A percentile compares a stretch with the other conserved stretches of the same genome.
phyloP scores from a whole-genome alignment of 2,329 filamentous ascomycete genomes.

The Neonectria hederae region DNA sequence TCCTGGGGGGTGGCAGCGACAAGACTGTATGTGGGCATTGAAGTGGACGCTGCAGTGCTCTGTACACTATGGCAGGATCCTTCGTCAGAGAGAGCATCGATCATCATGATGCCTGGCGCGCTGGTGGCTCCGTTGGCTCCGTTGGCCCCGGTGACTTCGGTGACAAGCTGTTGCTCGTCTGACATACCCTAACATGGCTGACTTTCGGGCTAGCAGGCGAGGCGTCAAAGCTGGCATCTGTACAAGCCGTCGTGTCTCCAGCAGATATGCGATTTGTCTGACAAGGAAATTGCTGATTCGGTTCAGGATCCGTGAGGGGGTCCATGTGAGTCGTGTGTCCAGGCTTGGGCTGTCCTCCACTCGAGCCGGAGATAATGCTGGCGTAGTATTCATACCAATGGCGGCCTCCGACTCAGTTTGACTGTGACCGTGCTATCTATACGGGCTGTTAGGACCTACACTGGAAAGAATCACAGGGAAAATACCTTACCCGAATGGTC shows the following conservation, averaged over 20 bases:
- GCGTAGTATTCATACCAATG: constrained; percentile 11
- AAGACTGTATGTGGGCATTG: constrained; percentile 4
- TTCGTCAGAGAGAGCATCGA: constrained; percentile 14
- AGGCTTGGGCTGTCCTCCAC: too few species aligned
- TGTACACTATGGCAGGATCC: background rate
- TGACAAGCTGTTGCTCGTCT: constrained; percentile 15
- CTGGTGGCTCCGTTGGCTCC: too few species aligned
- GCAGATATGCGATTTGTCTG: too few species aligned
- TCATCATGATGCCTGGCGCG: constrained; percentile 7
- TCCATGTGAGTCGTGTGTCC: too few species aligned
- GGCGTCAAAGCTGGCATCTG: too few species aligned
- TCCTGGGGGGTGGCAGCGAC: background rate
- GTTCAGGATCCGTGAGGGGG: too few species aligned
- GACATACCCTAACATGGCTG: too few species aligned
- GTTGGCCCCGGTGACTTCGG: background rate
- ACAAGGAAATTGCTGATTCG: too few species aligned
- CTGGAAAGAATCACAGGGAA: background rate
- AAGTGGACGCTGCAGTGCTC: background rate
- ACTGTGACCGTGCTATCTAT: constrained; percentile 20
- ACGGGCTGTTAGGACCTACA: constrained; percentile 6
- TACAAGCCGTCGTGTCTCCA: too few species aligned
- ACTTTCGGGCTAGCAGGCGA: too few species aligned
- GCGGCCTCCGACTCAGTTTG: constrained; percentile 14
- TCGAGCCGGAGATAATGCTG: background rate
- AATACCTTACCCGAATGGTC: too few species aligned